Evolutionary conservation across 1,284 basidiomycete species (phyloP), one percentile per base, ranked within the genome.

Genomic region (Pascua sp.): DNA sequence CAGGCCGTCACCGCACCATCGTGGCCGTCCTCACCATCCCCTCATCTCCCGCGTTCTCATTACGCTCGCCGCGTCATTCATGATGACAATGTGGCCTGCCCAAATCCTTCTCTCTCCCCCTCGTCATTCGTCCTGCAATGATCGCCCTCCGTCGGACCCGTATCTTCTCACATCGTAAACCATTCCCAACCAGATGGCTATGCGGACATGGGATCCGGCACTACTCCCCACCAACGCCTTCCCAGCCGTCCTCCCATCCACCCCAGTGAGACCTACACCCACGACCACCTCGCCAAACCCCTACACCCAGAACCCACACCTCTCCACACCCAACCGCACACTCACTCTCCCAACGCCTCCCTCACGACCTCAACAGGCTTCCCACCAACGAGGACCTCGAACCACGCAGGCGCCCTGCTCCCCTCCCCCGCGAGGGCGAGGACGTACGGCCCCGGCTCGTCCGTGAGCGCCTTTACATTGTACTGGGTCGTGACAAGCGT

Each of bases 401-500:
- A 78, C 84, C 86, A 91, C 67, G 86, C 89, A 24, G 88, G 89
- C 64, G 81, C 82, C 56, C 80, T 75, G 56, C 82, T 83, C 56
- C 90, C 88, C 24, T 82, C 79, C 55, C 81, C 80, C 9, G 82
- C 81, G 17, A 95, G 78, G 8, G 88, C 84, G 61, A 94, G 77
- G 47, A 85, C 83, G 72, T 91, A 92, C 42, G 83, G 78, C 42
- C 81, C 81, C 10, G 85, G 82, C 47, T 79, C 81, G 61, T 84
- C 79, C 61, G 84, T 81, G 36, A 88, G 80, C 48, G 88, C 84
- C 75, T 86, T 89, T 71, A 90, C 83, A 16, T 89, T 86, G 77
- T 89, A 95, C 55, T 90, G 89, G 49, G 92, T 94, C 49, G 86
- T 88, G 79, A 91, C 84, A 77, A 87, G 86, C 53, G 90, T 87